A percentile compares a stretch with the other conserved stretches of the same genome.
Conservation (phyloP, 176 grass and related monocot genomes). For the Tuctoria greenei region DNA sequence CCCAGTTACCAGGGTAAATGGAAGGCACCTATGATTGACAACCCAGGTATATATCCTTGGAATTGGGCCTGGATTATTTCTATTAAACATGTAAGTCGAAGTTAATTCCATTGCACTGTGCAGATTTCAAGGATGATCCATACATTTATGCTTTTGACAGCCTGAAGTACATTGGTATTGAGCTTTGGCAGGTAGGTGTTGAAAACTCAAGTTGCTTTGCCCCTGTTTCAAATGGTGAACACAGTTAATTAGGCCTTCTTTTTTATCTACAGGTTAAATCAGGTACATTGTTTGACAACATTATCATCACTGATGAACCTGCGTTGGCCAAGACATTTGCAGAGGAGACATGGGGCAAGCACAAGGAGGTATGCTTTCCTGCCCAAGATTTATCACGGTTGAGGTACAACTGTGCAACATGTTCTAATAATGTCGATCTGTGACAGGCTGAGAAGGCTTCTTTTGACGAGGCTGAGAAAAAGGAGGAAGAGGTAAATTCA, state of each 20-base stretch:
- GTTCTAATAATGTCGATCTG: neutral
- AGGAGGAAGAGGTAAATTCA: slow-evolving; percentile 71
- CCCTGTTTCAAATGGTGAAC: neutral
- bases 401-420: neutral
- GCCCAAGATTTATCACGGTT: neutral
- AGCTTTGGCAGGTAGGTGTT: slow-evolving; percentile 80
- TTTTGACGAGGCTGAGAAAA: slow-evolving; percentile 92
- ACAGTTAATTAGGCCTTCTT: neutral
- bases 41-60: slow-evolving; percentile 65
- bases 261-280: slow-evolving; percentile 70
- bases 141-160: slow-evolving; percentile 74
- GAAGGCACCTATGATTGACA: slow-evolving; percentile 94
- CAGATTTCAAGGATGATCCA: slow-evolving; percentile 96
- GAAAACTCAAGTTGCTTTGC: neutral
- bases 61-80: neutral
- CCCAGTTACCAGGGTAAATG: slow-evolving; percentile 94
- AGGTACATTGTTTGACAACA: slow-evolving; percentile 85
- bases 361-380: slow-evolving; percentile 60
- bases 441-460: slow-evolving; percentile 86
- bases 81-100: neutral
- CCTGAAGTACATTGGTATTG: slow-evolving; percentile 93
- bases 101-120: neutral
- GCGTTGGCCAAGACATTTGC: slow-evolving; percentile 74
- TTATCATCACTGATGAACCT: slow-evolving; percentile 77
- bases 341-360: slow-evolving; percentile 82